Evolutionary conservation across 768 basidiomycete species (phyloP).

Genomic region (Hygrocybe punicea): DNA sequence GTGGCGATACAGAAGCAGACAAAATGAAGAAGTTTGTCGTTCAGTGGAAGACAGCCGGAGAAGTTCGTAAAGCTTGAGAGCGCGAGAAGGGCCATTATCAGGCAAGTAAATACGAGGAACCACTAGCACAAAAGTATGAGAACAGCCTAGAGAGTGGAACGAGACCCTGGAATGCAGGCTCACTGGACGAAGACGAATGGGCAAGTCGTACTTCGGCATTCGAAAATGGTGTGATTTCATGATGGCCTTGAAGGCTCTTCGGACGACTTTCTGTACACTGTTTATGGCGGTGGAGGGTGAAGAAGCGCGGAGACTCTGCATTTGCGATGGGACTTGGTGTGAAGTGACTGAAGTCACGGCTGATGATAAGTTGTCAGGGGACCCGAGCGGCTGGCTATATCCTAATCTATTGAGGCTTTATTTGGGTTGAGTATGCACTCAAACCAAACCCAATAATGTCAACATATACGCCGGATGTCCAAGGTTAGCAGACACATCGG

Average conservation of each 20-base stretch:
- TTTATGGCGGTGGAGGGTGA: slow-evolving; percentile 6
- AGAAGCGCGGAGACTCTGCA: not conserved
- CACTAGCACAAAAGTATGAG: slow-evolving; percentile 46
- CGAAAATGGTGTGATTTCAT: slow-evolving; percentile 69
- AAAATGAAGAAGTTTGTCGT: slow-evolving; percentile 80
- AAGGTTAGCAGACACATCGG: not conserved
- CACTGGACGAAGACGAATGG: slow-evolving; percentile 71
- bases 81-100: slow-evolving; percentile 67
- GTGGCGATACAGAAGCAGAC: slow-evolving; percentile 73
- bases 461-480: not conserved
- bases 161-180: slow-evolving; percentile 3
- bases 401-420: too few species aligned
- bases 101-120: slow-evolving; percentile 70
- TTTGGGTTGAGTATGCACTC: too few species aligned
- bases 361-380: not conserved
- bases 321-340: not conserved
- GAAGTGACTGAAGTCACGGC: not conserved
- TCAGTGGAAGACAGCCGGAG: slow-evolving; percentile 59
- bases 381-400: too few species aligned
- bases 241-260: slow-evolving; percentile 50
- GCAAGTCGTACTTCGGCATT: slow-evolving; percentile 65
- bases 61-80: slow-evolving; percentile 77
- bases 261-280: slow-evolving; percentile 36
- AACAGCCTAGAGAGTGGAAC: not conserved
- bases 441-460: too few species aligned